A percentile compares a stretch with the other conserved stretches of the same genome.
These are phyloP conservation scores for Diplodia corticola DNA, from an alignment of 2,329 filamentous ascomycete species.

Conservation along the genomic window DNA sequence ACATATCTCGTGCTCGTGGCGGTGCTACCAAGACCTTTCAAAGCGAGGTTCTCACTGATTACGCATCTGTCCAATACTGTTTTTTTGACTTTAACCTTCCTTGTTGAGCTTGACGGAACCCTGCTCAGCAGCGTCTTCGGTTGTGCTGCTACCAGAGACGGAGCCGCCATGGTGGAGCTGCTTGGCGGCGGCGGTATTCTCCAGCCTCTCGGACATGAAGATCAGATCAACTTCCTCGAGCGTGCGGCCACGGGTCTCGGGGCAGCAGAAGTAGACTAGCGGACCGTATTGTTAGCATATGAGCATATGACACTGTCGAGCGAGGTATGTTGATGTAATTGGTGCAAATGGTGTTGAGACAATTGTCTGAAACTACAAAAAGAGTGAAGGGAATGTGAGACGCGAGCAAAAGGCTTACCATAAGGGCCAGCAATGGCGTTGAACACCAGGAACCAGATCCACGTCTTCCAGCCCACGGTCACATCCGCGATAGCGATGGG, in stretches of 20 bases:
- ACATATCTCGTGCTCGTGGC: not conserved
- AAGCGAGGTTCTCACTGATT: not conserved
- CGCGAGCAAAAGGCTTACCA: constrained; percentile 15
- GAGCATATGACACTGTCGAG: no score
- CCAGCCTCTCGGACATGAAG: constrained; percentile 20
- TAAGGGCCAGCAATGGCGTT: constrained; percentile 37
- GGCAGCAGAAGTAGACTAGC: constrained; percentile 32
- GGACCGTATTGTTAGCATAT: not conserved
- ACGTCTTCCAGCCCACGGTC: constrained; percentile 38
- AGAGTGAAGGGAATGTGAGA: no score
- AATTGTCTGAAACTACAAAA: not conserved
- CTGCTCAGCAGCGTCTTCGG: not conserved
- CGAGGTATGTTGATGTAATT: no score
- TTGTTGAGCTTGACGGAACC: not conserved
- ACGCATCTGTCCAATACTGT: not conserved
- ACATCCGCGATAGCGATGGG: constrained; percentile 34
- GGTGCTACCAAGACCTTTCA: not conserved
- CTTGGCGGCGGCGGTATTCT: constrained; percentile 16
- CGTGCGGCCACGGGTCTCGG: constrained; percentile 32
- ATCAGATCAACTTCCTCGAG: constrained; percentile 33
- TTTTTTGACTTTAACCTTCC: not conserved
- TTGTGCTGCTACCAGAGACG: not conserved
- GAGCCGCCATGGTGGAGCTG: constrained; percentile 18
- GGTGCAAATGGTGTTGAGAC: not conserved
- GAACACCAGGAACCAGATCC: constrained; percentile 37